phyloP scores from a whole-genome alignment of 495 filamentous ascomycete species.

The Polyplosphaeria fusca region DNA sequence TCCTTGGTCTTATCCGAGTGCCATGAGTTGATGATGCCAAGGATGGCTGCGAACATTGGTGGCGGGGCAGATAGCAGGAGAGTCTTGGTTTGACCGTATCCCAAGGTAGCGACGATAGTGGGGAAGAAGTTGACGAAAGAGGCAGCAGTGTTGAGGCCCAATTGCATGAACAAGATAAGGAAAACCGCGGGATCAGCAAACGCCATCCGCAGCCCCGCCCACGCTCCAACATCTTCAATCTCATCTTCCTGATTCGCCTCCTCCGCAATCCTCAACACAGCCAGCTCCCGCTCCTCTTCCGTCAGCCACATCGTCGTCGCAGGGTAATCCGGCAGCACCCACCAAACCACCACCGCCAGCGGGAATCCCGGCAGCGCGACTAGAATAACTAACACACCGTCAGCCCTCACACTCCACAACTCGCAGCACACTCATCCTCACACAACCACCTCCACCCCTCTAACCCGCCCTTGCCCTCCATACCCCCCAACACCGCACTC shows the following conservation, averaged over 20 bases:
- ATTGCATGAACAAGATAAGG: not conserved
- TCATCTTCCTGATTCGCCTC: not conserved
- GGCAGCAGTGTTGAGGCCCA: constrained; percentile 1
- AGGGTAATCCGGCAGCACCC: constrained; percentile 51
- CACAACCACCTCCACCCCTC: too few species aligned
- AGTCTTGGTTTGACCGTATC: not conserved
- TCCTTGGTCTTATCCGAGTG: not conserved
- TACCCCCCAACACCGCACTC: too few species aligned
- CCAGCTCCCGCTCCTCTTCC: constrained; percentile 27
- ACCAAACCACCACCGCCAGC: too few species aligned
- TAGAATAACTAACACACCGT: too few species aligned
- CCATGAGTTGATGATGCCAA: not conserved
- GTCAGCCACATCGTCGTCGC: constrained; percentile 45
- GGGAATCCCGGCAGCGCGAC: too few species aligned
- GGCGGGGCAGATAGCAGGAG: constrained; percentile 3
- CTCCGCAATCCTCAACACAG: constrained; percentile 4
- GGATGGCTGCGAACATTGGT: not conserved
- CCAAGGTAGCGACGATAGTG: not conserved
- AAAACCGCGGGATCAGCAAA: not conserved
- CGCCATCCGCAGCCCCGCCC: not conserved
- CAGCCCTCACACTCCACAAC: too few species aligned
- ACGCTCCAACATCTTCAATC: not conserved
- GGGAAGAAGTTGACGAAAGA: constrained; percentile 10
- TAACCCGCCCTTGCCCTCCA: too few species aligned
- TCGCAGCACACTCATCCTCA: too few species aligned